These are phyloP conservation scores for Fusarium citri DNA, from an alignment of 2,329 filamentous ascomycete species.

Conservation along the genomic window DNA sequence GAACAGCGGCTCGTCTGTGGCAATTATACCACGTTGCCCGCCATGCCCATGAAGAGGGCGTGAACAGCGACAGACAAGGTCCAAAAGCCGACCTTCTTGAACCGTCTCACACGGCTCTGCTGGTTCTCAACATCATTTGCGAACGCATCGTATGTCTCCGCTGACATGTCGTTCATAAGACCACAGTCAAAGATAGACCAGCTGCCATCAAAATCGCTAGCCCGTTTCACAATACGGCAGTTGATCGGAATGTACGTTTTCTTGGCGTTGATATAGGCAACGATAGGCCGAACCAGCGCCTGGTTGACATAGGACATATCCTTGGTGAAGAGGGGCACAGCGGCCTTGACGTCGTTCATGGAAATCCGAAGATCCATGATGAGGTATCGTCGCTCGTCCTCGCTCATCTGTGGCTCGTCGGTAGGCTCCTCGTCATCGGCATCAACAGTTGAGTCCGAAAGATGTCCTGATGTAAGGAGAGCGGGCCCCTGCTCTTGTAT, in stretches of 20 bases:
- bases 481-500: constrained; percentile 48
- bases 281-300: constrained; percentile 92
- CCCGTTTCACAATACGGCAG: constrained; percentile 91
- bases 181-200: constrained; percentile 97
- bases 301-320: constrained; percentile 97
- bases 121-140: constrained; percentile 90
- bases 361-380: constrained; percentile 96
- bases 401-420: constrained; percentile 35
- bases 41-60: constrained; percentile 93
- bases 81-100: constrained; percentile 98
- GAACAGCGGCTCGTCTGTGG: background rate
- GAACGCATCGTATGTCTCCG: constrained; percentile 95
- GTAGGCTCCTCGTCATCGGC: constrained; percentile 12
- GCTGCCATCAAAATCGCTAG: constrained; percentile 90
- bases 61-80: constrained; percentile 92
- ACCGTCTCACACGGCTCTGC: constrained; percentile 83
- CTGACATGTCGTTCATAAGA: constrained; percentile 91
- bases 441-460: constrained; percentile 47
- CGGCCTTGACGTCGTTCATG: constrained; percentile 92
- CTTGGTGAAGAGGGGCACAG: constrained; percentile 90
- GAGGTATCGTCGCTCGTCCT: constrained; percentile 80
- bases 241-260: constrained; percentile 95
- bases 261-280: constrained; percentile 97
- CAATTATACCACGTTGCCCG: constrained; percentile 75
- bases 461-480: constrained; percentile 49